Conservation (phyloP, 306 rosid genomes). For the Mimosa bimucronata region DNA sequence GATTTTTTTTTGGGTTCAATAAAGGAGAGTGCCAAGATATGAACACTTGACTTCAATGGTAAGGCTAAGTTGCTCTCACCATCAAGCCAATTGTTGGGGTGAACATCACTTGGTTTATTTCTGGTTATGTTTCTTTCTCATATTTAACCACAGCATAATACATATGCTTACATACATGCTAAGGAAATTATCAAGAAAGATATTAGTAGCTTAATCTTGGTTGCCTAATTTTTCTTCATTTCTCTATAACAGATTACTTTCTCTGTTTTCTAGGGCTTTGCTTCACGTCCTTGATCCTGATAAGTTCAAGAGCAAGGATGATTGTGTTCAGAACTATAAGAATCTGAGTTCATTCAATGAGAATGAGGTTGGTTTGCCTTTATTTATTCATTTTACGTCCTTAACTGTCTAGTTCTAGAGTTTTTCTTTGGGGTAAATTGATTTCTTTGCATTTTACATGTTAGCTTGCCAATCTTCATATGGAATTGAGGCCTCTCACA, state of each 20-base stretch:
- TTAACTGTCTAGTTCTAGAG: not conserved
- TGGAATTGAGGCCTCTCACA: conserved; percentile 98
- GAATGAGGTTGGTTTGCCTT: conserved; percentile 68
- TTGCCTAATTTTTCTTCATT: conserved; percentile 12
- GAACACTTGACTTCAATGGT: too few species aligned
- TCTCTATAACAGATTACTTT: conserved; percentile 2
- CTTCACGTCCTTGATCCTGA: conserved; percentile 92
- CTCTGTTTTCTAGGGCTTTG: conserved; percentile 72
- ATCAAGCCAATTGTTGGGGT: conserved; percentile 10
- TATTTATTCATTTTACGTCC: not conserved
- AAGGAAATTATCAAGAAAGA: conserved; percentile 8
- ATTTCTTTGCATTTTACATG: conserved; percentile 31
- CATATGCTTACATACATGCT: not conserved
- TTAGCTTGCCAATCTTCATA: conserved; percentile 97
- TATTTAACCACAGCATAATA: not conserved
- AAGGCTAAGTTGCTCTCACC: too few species aligned
- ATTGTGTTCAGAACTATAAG: conserved; percentile 94
- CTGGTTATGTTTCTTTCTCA: conserved; percentile 17
- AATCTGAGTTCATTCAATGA: conserved; percentile 98
- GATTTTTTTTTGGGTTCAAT: too few species aligned
- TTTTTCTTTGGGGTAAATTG: conserved; percentile 26
- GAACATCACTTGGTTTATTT: conserved; percentile 5
- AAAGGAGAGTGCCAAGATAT: too few species aligned
- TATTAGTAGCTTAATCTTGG: conserved; percentile 17
- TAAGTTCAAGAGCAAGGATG: conserved; percentile 92